Percentiles rank a stretch among this genome's conserved stretches.
These are phyloP conservation scores for Cordyceps cateniannulata DNA, from an alignment of 2,329 filamentous ascomycete species.

Conservation along the genomic window DNA sequence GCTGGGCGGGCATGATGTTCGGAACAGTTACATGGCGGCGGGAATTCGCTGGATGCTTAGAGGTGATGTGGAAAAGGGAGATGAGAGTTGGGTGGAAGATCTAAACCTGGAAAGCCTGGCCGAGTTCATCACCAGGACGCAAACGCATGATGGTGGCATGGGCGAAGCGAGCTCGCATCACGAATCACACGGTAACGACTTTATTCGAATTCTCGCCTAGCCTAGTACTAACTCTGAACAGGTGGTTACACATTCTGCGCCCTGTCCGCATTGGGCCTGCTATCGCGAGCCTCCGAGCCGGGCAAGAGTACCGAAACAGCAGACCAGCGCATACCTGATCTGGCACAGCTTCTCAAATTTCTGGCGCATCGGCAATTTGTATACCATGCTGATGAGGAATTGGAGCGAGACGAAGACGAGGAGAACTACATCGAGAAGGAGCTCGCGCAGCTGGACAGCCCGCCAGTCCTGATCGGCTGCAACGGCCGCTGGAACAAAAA, in stretches of 20 bases:
- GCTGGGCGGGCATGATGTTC: conserved; percentile 76
- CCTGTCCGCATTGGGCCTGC: conserved; percentile 67
- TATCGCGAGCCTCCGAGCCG: conserved; percentile 50
- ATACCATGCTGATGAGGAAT: conserved; percentile 43
- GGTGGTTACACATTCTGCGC: conserved; percentile 90
- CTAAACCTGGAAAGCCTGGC: conserved; percentile 68
- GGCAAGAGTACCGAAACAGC: conserved; percentile 15
- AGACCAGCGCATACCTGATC: conserved; percentile 27
- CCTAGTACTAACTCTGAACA: conserved; percentile 26
- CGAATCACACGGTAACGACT: conserved; percentile 67
- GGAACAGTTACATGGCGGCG: conserved; percentile 81
- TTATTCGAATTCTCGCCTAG: too few relatives aligned
- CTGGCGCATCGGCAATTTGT: conserved; percentile 59
- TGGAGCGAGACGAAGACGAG: conserved; percentile 37
- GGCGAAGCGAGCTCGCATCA: conserved; percentile 64
- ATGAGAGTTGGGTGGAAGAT: conserved; percentile 56
- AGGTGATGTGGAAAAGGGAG: conserved; percentile 46
- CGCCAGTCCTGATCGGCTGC: conserved; percentile 59
- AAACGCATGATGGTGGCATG: conserved; percentile 82
- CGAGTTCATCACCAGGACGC: conserved; percentile 61
- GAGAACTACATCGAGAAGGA: conserved; percentile 30
- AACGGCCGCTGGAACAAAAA: conserved; percentile 89
- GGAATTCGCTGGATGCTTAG: conserved; percentile 76
- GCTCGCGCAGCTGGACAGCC: conserved; percentile 28
- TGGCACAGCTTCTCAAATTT: conserved; percentile 39